Evolutionary conservation across 2,329 filamentous ascomycete genomes (phyloP), one percentile per base, ranked within the genome.

Genomic region (Calonectria ilicicola): DNA sequence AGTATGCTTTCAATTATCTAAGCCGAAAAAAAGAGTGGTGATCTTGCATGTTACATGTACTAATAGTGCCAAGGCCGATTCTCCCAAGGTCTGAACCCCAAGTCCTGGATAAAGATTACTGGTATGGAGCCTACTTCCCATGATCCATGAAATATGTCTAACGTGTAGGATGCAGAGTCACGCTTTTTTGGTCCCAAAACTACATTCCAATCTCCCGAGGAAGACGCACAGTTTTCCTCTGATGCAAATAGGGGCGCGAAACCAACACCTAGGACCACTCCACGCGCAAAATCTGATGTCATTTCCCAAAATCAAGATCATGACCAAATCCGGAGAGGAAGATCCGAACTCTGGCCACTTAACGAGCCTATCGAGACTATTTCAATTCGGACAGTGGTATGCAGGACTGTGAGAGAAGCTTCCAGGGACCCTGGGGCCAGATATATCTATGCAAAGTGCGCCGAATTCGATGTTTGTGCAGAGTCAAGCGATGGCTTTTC

Each of bases 261-360:
- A 17, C 7, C 58, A 32, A 23, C 44, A 17, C 26, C 19, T 19
- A 21, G 15, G 12, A 38, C 44, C 12, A 64, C 49, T 19, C 19
- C 46, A 60, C 72, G 69, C 32, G 14, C 69, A 29, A 72, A 60
- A 42, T 72, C 69, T 2, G 72, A 72, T 12, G 42, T 64, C 27
- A 14, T 65, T 27, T 23, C 9, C 40, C 67, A 27, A 42, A 27
- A 29, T 8, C 64, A 21, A 3, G 21, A 32, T n/a, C 65, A 27
- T 1, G 15, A 8, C 15, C 12, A 26, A 14, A 14, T 26, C 7
- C 27, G 14, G 14, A 38, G 27, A 8, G 44, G 65, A 15, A 5
- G 42, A 5, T 19, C 40, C 2, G 19, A 47, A 23, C 10, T 38
- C 4, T 19, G 21, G 17, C 26, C 40, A 9, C 23, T 2, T 27